These are phyloP conservation scores for Tylopilus plumbeoviolaceoides DNA, from an alignment of 768 basidiomycete species.

Conservation along the genomic window DNA sequence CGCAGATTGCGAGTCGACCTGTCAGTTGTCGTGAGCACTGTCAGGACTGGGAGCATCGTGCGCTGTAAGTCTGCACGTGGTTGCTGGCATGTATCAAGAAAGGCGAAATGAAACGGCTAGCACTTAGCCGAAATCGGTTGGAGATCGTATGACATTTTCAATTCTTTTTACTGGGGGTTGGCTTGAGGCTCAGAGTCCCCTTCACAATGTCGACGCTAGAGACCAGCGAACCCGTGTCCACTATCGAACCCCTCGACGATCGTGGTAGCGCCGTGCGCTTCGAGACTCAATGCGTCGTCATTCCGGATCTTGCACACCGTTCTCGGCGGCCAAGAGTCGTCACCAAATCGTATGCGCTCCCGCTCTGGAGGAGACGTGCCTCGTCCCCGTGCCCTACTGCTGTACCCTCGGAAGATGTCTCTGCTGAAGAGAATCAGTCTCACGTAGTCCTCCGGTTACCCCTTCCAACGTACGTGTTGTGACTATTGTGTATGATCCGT, in stretches of 20 bases:
- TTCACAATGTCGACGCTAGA: slow-evolving; percentile 12
- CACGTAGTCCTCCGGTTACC: slow-evolving; percentile 55
- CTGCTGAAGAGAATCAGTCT: slow-evolving; percentile 35
- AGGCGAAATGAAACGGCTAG: slow-evolving; percentile 8
- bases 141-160: slow-evolving; percentile 21
- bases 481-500: neutral
- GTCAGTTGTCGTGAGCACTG: neutral
- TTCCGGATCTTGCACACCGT: slow-evolving; percentile 50
- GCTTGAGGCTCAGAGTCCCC: neutral
- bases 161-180: neutral
- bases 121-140: slow-evolving; percentile 4
- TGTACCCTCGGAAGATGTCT: slow-evolving; percentile 18
- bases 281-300: slow-evolving; percentile 68
- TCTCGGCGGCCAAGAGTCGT: too few species aligned
- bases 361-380: slow-evolving; percentile 53
- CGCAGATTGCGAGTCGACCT: neutral
- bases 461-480: slow-evolving; percentile 50
- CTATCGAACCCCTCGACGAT: slow-evolving; percentile 17
- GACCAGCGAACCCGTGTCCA: neutral
- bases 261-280: slow-evolving; percentile 52
- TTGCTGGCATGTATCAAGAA: neutral
- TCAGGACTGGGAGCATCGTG: neutral
- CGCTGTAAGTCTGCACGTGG: neutral
- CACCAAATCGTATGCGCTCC: too few species aligned
- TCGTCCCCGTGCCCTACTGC: slow-evolving; percentile 15